Evolutionary conservation across 1,284 basidiomycete genomes (phyloP), one percentile per base, ranked within the genome.

Genomic region (Salmacisia buchloeana): DNA sequence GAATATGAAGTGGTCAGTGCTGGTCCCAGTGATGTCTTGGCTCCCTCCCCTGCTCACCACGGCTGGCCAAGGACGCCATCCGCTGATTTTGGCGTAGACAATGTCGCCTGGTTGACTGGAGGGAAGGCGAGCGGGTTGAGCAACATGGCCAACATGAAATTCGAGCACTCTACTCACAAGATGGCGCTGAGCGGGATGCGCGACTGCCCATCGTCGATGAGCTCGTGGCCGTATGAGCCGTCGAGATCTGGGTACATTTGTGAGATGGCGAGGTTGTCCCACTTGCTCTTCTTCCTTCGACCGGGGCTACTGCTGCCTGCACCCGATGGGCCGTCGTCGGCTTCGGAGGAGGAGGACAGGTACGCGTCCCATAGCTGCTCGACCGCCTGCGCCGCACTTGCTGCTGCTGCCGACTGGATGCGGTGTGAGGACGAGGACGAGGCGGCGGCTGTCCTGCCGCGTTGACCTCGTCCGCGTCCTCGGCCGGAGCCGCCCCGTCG

Each of bases 11-110:
- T 38, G 35, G 7, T 15, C 7, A 38, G 36, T 18, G 18, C 36
- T 38, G 36, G 18, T 38, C 36, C 36, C 18, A 9, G 18, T 18
- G 18, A 9, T 18, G 36, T 9, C 36, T 38, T 38, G 9, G 10
- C 18, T 9, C 18, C 10, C 36, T 10, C 18, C 10, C 36, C 18
- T 9, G 34, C 49, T 54, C 27, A 54, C 49, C 15, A 54, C 27
- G 12, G 49, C 49, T 29, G 49, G 49, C 49, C 49, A 54, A 12
- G 49, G 31, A 13, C 49, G 49, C 27, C 25, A 54, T n/a, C 49
- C 49, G 9, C 29, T 25, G 12, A 54, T 33, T 31, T 54, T 54
- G 9, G 27, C 49, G 31, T 54, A 54, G 10, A 54, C 29, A 12
- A 54, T 10, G 21, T 54, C 49, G 3, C 49, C 49, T 3, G 49